These are phyloP conservation scores for Aspergillus alliaceus DNA, from an alignment of 2,329 filamentous ascomycete genomes.

Conservation along the genomic window DNA sequence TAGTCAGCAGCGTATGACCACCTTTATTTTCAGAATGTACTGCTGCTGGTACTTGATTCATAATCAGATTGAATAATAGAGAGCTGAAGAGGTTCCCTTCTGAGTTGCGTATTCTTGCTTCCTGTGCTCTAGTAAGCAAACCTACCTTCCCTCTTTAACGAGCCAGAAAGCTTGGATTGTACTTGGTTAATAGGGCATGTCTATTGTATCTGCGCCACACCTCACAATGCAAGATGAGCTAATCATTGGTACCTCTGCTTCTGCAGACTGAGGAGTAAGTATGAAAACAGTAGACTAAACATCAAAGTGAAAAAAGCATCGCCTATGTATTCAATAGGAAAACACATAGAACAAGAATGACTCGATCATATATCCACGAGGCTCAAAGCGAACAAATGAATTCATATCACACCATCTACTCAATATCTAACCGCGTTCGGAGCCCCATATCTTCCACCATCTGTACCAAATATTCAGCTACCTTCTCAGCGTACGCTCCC, in stretches of 20 bases:
- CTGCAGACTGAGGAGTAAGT: not conserved
- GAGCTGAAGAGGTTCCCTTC: not conserved
- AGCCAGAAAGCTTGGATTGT: not conserved
- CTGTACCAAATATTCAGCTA: slow-evolving; percentile 27
- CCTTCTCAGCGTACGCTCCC: slow-evolving; percentile 26
- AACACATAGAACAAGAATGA: not conserved
- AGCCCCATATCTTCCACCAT: slow-evolving; percentile 27
- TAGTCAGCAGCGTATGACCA: not conserved
- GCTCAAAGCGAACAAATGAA: not conserved
- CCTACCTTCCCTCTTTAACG: not conserved
- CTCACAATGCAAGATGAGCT: not conserved
- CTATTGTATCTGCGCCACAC: not conserved
- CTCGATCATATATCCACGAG: not conserved
- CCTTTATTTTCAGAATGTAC: not conserved
- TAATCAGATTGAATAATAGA: not conserved
- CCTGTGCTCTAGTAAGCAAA: not conserved
- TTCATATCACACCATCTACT: too few relatives aligned
- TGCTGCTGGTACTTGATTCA: not conserved
- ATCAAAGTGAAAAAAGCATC: not conserved
- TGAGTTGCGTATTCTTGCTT: not conserved
- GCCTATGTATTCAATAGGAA: not conserved
- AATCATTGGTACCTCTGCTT: not conserved
- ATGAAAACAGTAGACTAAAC: not conserved
- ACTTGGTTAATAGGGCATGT: not conserved
- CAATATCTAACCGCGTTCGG: not conserved